These are phyloP conservation scores for Vitis rotundifolia DNA, from an alignment of 164 flowering plant genomes.

Conservation along the genomic window DNA sequence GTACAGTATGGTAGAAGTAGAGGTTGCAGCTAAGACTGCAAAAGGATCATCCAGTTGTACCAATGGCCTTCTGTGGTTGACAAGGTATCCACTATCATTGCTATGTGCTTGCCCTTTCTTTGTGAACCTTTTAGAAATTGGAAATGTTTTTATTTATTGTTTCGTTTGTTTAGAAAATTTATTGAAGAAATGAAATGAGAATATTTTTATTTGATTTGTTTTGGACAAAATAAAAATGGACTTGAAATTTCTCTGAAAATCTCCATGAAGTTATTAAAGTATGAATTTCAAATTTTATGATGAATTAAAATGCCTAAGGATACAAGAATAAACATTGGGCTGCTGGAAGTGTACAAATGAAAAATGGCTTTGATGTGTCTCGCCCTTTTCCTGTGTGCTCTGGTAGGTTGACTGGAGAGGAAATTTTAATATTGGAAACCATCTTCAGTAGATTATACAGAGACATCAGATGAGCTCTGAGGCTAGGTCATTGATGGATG, in stretches of 20 bases:
- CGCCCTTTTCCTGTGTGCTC: neutral
- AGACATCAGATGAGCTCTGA: too few relatives aligned
- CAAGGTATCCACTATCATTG: constrained; percentile 57
- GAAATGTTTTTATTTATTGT: constrained; percentile 2
- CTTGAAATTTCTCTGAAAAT: neutral
- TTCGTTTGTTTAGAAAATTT: neutral
- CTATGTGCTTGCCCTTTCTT: neutral
- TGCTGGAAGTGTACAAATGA: too few relatives aligned
- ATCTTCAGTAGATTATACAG: too few relatives aligned
- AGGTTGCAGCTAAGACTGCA: constrained; percentile 75
- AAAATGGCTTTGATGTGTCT: too few relatives aligned
- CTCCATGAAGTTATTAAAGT: neutral
- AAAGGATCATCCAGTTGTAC: constrained; percentile 93
- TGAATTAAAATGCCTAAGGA: too few relatives aligned
- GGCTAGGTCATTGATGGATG: too few relatives aligned
- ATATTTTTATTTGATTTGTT: too few relatives aligned
- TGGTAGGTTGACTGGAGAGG: neutral
- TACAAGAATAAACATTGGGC: too few relatives aligned
- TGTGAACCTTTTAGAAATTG: neutral
- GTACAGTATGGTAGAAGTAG: constrained; percentile 66
- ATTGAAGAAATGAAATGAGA: neutral
- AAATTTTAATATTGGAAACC: too few relatives aligned
- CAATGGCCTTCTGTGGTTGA: constrained; percentile 95
- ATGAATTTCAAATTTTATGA: too few relatives aligned
- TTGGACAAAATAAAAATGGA: neutral